Evolutionary conservation across 140 eudicot species (phyloP).

Genomic region (Ambrosia hybrid): DNA sequence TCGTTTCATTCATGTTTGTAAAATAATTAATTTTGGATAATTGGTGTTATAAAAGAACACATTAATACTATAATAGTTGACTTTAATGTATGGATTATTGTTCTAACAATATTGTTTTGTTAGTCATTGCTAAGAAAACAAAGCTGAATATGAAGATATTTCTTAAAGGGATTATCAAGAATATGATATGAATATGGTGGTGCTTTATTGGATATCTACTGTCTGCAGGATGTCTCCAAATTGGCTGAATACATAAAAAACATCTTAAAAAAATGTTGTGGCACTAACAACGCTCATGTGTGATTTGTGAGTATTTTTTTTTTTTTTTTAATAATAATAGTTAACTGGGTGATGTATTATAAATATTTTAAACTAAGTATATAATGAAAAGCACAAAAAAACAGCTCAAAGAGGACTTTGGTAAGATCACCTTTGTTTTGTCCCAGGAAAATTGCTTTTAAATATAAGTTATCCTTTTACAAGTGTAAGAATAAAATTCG

Average conservation of each 20-base stretch:
- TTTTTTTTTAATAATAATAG: not conserved
- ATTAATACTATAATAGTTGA: too few relatives aligned
- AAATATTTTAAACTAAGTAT: conserved; percentile 2
- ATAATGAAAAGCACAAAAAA: conserved; percentile 68
- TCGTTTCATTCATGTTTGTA: too few relatives aligned
- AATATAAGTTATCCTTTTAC: not conserved
- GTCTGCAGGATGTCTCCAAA: conserved; percentile 79
- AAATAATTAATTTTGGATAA: too few relatives aligned
- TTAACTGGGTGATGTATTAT: conserved; percentile 7
- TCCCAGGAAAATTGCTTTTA: too few relatives aligned
- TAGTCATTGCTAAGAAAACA: conserved; percentile 7
- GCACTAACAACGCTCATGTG: conserved; percentile 62
- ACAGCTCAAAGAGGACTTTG: conserved; percentile 78
- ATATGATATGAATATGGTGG: conserved; percentile 52
- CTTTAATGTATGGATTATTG: too few relatives aligned
- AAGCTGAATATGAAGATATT: conserved; percentile 29
- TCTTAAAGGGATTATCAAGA: conserved; percentile 16
- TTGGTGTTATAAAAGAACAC: too few relatives aligned
- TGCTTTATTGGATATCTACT: conserved; percentile 90
- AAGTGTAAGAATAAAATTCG: not conserved
- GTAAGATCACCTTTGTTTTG: conserved; percentile 43
- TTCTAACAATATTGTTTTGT: too few relatives aligned
- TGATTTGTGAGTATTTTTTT: conserved; percentile 50
- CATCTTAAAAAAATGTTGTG: conserved; percentile 69
- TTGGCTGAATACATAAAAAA: conserved; percentile 61